Evolutionary conservation across 2,329 filamentous ascomycete genomes (phyloP).

Genomic region (Ascochyta pisi): DNA sequence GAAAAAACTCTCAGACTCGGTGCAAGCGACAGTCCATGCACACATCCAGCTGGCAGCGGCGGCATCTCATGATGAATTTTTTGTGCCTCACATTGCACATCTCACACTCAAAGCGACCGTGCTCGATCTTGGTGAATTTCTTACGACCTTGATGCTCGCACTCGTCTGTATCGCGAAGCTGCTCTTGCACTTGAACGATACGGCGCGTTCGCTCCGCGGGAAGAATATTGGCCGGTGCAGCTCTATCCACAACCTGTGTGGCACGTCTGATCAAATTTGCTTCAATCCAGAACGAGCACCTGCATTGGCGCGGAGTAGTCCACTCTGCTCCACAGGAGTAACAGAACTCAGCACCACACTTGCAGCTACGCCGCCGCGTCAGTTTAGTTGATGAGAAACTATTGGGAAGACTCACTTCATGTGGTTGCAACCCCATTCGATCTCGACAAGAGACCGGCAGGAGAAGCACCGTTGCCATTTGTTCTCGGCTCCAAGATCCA

Average conservation of each 20-base stretch:
- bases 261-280: slow-evolving; percentile 7
- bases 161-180: slow-evolving; percentile 24
- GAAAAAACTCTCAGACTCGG: background rate
- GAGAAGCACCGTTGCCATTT: too few species aligned
- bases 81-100: slow-evolving; percentile 22
- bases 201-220: slow-evolving; percentile 12
- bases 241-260: slow-evolving; percentile 29
- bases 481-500: too few species aligned
- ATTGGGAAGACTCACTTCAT: background rate
- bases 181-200: slow-evolving; percentile 14
- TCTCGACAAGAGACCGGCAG: too few species aligned
- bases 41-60: slow-evolving; percentile 22
- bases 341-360: slow-evolving; percentile 59
- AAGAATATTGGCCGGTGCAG: slow-evolving; percentile 10
- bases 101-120: slow-evolving; percentile 23
- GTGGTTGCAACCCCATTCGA: slow-evolving; percentile 14
- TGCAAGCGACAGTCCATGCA: slow-evolving; percentile 28
- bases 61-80: slow-evolving; percentile 27
- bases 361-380: slow-evolving; percentile 55
- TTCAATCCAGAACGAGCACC: too few species aligned
- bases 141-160: slow-evolving; percentile 18
- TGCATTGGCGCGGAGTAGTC: background rate
- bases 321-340: background rate
- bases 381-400: background rate
- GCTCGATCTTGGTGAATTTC: too few species aligned